phyloP scores from a whole-genome alignment of 2,329 filamentous ascomycete genomes.

The Colletotrichum somersetense region DNA sequence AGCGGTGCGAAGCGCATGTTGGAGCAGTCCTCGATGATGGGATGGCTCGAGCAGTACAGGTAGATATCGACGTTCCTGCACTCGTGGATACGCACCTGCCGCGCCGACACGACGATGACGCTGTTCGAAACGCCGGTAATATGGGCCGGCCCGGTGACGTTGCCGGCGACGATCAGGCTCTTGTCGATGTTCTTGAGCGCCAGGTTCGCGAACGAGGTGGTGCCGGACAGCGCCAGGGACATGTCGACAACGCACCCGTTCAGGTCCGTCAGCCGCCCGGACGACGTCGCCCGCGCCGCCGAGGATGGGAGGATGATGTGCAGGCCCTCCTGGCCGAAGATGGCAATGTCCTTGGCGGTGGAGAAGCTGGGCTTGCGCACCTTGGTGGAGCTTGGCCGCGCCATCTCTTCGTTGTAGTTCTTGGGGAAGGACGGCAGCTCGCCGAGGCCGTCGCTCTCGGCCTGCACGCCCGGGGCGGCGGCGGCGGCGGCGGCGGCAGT shows the following conservation, averaged over 20 bases:
- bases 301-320: slow-evolving; percentile 83
- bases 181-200: slow-evolving; percentile 75
- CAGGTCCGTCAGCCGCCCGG: slow-evolving; percentile 79
- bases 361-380: slow-evolving; percentile 75
- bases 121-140: slow-evolving; percentile 81
- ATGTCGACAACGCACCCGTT: slow-evolving; percentile 83
- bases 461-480: slow-evolving; percentile 39
- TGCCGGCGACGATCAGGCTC: slow-evolving; percentile 82
- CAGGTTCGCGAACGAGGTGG: slow-evolving; percentile 76
- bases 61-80: slow-evolving; percentile 87
- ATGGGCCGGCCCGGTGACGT: slow-evolving; percentile 84
- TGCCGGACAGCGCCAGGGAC: slow-evolving; percentile 70
- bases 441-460: slow-evolving; percentile 53
- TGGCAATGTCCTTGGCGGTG: slow-evolving; percentile 69
- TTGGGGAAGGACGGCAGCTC: slow-evolving; percentile 55
- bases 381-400: slow-evolving; percentile 52
- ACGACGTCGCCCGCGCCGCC: slow-evolving; percentile 77
- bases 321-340: slow-evolving; percentile 74
- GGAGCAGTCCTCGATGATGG: slow-evolving; percentile 92
- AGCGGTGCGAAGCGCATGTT: slow-evolving; percentile 83
- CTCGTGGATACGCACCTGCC: slow-evolving; percentile 95
- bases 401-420: slow-evolving; percentile 71
- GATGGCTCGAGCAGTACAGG: slow-evolving; percentile 82
- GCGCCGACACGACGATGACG: slow-evolving; percentile 81
- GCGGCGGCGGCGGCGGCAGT: slow-evolving; percentile 4